Percentiles rank a stretch among this genome's conserved stretches.
These are phyloP conservation scores for Theobroma grandiflorum DNA, from an alignment of 441 rosid species.

Conservation along the genomic window DNA sequence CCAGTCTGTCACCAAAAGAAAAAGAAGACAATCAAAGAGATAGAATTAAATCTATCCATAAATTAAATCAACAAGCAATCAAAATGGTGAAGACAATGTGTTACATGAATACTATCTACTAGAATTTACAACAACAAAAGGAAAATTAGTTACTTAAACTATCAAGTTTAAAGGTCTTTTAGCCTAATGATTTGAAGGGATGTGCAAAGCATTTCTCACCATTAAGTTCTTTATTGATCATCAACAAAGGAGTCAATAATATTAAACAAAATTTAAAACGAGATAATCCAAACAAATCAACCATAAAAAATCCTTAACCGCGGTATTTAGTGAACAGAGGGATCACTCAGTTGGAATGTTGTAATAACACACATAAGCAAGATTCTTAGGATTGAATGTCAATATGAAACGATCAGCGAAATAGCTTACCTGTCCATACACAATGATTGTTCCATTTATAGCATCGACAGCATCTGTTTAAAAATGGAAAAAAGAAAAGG, in stretches of 20 bases:
- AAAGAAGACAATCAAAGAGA: slow-evolving; percentile 19
- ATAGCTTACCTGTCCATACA: slow-evolving; percentile 77
- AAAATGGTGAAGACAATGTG: neutral
- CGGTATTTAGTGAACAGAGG: neutral
- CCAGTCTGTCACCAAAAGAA: slow-evolving; percentile 68
- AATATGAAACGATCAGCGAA: too few species aligned
- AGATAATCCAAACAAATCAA: too few species aligned
- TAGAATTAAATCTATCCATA: slow-evolving; percentile 37
- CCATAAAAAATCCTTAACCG: neutral
- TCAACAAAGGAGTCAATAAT: neutral
- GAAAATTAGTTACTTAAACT: neutral
- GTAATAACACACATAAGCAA: neutral
- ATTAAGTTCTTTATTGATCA: neutral
- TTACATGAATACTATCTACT: neutral
- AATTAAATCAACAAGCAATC: neutral
- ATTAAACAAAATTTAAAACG: neutral
- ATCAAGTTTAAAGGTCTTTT: slow-evolving; percentile 13
- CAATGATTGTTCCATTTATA: slow-evolving; percentile 80
- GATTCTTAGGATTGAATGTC: neutral
- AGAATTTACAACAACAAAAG: neutral
- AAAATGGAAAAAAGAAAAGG: neutral
- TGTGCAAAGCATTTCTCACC: neutral
- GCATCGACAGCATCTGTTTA: slow-evolving; percentile 66
- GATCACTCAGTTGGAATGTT: neutral
- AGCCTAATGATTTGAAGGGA: too few species aligned